These are phyloP conservation scores for Coniophora puteana DNA, from an alignment of 1,284 basidiomycete species.

Conservation along the genomic window DNA sequence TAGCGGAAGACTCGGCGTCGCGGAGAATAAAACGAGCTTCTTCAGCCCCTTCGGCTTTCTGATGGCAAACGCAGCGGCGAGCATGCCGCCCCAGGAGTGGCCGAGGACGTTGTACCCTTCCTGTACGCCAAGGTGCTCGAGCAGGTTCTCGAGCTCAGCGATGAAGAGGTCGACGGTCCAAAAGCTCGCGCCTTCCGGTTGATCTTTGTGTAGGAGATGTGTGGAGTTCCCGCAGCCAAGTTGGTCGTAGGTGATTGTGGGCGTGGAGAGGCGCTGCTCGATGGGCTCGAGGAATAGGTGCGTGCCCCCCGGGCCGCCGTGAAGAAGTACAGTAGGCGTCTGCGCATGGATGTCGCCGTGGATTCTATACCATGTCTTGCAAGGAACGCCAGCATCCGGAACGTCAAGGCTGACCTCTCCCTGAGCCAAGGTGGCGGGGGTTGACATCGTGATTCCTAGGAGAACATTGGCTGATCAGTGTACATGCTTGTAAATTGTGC, in stretches of 20 bases:
- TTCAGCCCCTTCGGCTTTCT: slow-evolving; percentile 37
- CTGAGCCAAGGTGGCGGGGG: no score
- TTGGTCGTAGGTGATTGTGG: slow-evolving; percentile 50
- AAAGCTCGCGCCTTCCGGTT: slow-evolving; percentile 29
- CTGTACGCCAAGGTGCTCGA: slow-evolving; percentile 33
- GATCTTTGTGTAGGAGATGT: slow-evolving; percentile 35
- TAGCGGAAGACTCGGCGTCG: no score
- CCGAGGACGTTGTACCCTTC: slow-evolving; percentile 39
- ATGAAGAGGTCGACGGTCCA: slow-evolving; percentile 48
- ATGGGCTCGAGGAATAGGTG: slow-evolving; percentile 41
- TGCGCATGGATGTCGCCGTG: slow-evolving; percentile 12
- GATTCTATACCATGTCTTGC: slow-evolving; percentile 24
- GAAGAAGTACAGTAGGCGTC: slow-evolving; percentile 34
- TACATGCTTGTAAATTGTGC: no score
- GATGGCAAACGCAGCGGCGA: slow-evolving; percentile 33
- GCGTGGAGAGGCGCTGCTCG: slow-evolving; percentile 28
- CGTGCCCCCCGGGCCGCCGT: slow-evolving; percentile 41
- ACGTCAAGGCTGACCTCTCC: slow-evolving; percentile 1
- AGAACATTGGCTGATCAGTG: no score
- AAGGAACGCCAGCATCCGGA: slow-evolving; percentile 6
- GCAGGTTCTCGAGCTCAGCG: slow-evolving; percentile 44
- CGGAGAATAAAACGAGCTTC: no score
- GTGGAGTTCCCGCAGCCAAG: slow-evolving; percentile 44
- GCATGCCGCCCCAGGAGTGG: slow-evolving; percentile 52
- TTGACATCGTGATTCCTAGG: no score